Base-by-base conservation (phyloP, 2,329 filamentous ascomycete species). In the Helotiales sp. region DNA sequence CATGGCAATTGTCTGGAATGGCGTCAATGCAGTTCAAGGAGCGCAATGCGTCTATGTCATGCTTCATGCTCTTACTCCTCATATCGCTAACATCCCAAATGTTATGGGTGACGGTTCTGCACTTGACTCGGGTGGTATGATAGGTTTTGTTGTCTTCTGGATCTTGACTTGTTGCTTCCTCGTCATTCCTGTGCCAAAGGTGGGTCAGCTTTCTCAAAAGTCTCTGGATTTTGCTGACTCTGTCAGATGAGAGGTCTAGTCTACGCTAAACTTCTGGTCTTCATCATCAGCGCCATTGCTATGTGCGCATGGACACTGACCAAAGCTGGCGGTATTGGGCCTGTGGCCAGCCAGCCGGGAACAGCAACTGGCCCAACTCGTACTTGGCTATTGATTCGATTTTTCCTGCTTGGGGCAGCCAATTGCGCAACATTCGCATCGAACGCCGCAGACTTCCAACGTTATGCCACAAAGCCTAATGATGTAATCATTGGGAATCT, bases 1-100 rank as follows among this genome's bases (percentile, higher is more conserved):
- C 13, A 77, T 78, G 74, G 70, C 75, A 1, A 74, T 77, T 52
- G 75, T 79, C 4, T 79, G 75, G 76, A 76, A 76, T 46, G 75
- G 75, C 2, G 74, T 77, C 1, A 77, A 76, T 44, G 66, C 67
- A 0, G 65, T 68, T 34, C 64, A 69, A 56, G 63, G 66, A 24
- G 67, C 63, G 2, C 71, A 74, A 63, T 74, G 73, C 59, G 57
- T 75, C 33, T 74, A 74, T 62, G 72, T 74, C 12, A 74, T 77
- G 64, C 67, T 79, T 2, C 73, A 77, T 58, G 72, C 76, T 19
- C 69, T 78, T 13, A 76, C 74, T 27, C 76, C 76, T 2, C 67
- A 66, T 9, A 75, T 77, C 51, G 73, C 72, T 0, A 63, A 68
- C 2, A 71, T 79, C 6, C 71, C 69, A 0, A 74, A 79, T 56